Base-by-base conservation (phyloP, 2,329 filamentous ascomycete genomes). In the Tolypocladium endophyticum region DNA sequence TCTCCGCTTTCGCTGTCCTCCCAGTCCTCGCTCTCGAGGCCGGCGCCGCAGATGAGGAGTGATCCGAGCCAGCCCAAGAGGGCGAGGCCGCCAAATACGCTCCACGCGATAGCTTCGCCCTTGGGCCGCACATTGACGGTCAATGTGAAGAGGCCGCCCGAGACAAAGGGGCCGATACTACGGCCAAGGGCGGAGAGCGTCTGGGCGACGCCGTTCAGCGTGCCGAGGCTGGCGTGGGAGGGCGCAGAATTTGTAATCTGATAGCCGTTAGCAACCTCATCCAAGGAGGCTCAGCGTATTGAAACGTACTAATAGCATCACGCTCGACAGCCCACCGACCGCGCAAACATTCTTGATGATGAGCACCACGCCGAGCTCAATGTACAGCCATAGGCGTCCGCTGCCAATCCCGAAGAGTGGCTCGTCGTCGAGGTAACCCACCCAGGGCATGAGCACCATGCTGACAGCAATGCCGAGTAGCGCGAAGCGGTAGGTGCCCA, bases 231-330 rank as follows among this genome's bases (percentile, higher is more conserved):
- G 6, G 88, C 86, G 71, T 93, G 84, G 9, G 92, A 91, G 0
- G 92, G 90, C 0, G 92, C 90, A 1, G 90, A 95, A 68, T 99
- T 99, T 43, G 92, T 97, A 65, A 99, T 92, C 89, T 93, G 25
- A n/a, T 1, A 4, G 16, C 2, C 3, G 56, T 67, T 43, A 66
- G 62, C 3, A 16, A 7, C 8, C 25, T 57, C 16, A 23, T 11
- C 20, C n/a, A 20, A 12, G 33, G 45, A 39, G 14, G 6, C 14
- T 3, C 8, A 3, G 4, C 41, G n/a, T 5, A 16, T 3, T 30
- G 3, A 18, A 12, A 1, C 86, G 73, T 79, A 94, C 90, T 72
- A 99, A 75, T 20, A 95, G 79, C 74, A 97, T 84, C 4, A 93
- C 92, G 70, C 91, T 94, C 2, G 92, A 96, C 61, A 99, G 72